Percentiles rank a stretch among this genome's conserved stretches.
phyloP scores from a whole-genome alignment of 148 eudicot species.

The Rhododendron vialii region DNA sequence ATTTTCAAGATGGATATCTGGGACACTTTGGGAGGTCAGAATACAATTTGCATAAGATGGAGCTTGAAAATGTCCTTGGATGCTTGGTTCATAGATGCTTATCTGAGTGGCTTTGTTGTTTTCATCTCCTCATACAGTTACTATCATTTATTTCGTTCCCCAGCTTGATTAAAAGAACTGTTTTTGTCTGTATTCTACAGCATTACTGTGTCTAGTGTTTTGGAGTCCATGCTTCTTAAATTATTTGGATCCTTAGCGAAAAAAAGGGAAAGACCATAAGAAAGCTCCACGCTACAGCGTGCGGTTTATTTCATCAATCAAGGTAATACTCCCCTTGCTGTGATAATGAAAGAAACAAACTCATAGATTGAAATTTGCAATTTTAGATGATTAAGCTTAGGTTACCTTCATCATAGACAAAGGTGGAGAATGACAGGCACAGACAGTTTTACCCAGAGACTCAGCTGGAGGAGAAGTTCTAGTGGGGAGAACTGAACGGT shows the following conservation, averaged over 20 bases:
- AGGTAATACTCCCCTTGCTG: not conserved
- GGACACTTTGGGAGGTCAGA: not conserved
- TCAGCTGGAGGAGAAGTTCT: constrained; percentile 44
- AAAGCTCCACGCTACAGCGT: not conserved
- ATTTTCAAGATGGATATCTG: not conserved
- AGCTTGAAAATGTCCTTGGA: not conserved
- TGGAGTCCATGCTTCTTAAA: not conserved
- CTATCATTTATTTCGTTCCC: not conserved
- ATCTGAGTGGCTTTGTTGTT: not conserved
- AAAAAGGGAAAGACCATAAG: not conserved
- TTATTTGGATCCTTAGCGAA: not conserved
- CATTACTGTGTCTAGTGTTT: not conserved
- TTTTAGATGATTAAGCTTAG: not conserved
- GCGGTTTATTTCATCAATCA: not conserved
- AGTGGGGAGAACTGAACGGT: constrained; percentile 36
- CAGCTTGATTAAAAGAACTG: not conserved
- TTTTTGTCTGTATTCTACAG: not conserved
- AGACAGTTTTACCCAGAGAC: constrained; percentile 19
- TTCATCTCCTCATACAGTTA: not conserved
- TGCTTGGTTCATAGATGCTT: not conserved
- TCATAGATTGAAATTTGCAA: not conserved
- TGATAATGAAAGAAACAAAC: not conserved
- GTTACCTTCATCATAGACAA: constrained; percentile 49
- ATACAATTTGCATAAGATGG: not conserved
- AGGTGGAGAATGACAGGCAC: constrained; percentile 89